Evolutionary conservation across 1,284 basidiomycete genomes (phyloP).

Genomic region (Salmacisia buchloeana): DNA sequence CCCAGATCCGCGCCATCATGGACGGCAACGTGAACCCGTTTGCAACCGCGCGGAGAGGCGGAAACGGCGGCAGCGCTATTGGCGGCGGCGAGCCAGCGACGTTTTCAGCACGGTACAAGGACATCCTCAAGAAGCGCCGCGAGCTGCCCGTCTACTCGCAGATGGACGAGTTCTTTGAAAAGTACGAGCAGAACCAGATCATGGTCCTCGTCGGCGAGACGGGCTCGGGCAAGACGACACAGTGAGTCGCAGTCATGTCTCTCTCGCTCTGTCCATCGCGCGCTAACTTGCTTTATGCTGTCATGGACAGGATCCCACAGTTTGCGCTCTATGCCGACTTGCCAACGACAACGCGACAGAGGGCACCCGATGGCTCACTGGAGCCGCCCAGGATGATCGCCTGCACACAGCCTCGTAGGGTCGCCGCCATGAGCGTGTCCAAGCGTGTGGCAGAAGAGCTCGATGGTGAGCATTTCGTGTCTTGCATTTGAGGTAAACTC

Average conservation of each 20-base stretch:
- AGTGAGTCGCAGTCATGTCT: constrained; percentile 58
- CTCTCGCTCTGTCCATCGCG: not conserved
- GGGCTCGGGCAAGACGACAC: constrained; percentile 95
- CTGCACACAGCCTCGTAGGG: constrained; percentile 93
- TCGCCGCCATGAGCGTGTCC: constrained; percentile 95
- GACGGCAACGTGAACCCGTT: constrained; percentile 83
- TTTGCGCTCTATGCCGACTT: constrained; percentile 90
- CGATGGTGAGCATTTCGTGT: constrained; percentile 63
- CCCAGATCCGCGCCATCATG: constrained; percentile 69
- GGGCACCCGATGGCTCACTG: constrained; percentile 45
- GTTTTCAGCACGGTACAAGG: constrained; percentile 73
- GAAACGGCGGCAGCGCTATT: not conserved
- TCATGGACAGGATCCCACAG: constrained; percentile 68
- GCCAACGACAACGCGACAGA: constrained; percentile 59
- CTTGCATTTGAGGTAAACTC: not conserved
- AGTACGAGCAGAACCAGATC: constrained; percentile 82
- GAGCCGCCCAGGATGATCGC: constrained; percentile 79
- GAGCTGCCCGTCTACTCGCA: constrained; percentile 86
- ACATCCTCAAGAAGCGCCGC: constrained; percentile 76
- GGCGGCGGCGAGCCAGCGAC: constrained; percentile 51
- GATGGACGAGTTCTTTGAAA: constrained; percentile 84
- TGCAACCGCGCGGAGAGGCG: constrained; percentile 58
- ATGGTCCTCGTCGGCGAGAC: constrained; percentile 97
- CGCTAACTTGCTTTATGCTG: not conserved
- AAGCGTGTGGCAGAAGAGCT: constrained; percentile 98